These are phyloP conservation scores for Akanthomyces uredinophilus DNA, from an alignment of 2,329 filamentous ascomycete species.

Conservation along the genomic window DNA sequence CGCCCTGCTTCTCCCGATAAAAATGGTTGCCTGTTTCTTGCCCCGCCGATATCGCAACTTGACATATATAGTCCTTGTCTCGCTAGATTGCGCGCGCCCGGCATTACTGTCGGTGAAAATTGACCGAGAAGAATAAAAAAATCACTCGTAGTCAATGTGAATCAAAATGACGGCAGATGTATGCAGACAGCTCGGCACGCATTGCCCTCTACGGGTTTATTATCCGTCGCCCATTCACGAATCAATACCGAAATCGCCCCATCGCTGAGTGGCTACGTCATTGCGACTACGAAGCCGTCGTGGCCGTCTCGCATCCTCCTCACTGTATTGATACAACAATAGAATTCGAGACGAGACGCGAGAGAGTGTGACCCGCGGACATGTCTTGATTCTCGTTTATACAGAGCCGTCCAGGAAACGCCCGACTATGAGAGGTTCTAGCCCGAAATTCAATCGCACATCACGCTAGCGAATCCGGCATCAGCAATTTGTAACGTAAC, in stretches of 20 bases:
- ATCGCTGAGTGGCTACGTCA: background rate
- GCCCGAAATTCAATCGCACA: background rate
- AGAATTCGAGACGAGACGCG: background rate
- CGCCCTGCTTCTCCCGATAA: slow-evolving; percentile 8
- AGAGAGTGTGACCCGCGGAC: background rate
- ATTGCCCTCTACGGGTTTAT: too few species aligned
- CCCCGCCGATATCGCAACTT: slow-evolving; percentile 5
- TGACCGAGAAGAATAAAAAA: background rate
- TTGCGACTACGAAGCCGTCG: background rate
- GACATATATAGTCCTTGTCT: background rate
- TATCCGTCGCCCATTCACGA: too few species aligned
- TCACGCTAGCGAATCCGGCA: slow-evolving; percentile 1
- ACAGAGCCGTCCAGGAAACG: background rate
- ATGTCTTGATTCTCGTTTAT: background rate
- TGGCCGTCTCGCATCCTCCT: background rate
- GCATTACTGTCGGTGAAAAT: background rate
- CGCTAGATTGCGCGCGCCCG: background rate
- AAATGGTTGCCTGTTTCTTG: too few species aligned
- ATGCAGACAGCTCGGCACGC: background rate
- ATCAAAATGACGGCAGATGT: slow-evolving; percentile 7
- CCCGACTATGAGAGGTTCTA: background rate
- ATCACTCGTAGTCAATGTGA: slow-evolving; percentile 6
- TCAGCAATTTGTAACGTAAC: slow-evolving; percentile 11
- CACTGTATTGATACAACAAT: background rate
- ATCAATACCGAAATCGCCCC: background rate